Evolutionary conservation across 1,139 yeast genomes (phyloP).

Genomic region (Kodamaea alishanica): DNA sequence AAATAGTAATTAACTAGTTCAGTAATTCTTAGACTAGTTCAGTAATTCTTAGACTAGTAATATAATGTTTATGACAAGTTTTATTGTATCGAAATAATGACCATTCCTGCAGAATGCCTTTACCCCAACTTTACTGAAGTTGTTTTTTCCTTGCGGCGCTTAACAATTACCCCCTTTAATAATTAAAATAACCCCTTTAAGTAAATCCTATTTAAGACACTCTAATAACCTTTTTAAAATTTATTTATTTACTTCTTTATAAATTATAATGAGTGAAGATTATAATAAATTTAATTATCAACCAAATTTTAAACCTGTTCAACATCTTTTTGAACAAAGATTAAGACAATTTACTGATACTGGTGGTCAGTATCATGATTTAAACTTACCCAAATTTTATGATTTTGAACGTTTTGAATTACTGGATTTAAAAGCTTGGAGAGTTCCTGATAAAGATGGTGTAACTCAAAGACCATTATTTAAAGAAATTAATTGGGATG

Average conservation of each 20-base stretch:
- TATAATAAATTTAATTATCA: constrained; percentile 45
- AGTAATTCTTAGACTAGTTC: neutral
- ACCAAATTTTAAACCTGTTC: constrained; percentile 83
- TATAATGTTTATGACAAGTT: too few relatives aligned
- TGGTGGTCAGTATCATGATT: constrained; percentile 64
- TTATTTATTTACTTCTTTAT: neutral
- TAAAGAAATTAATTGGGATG: constrained; percentile 53
- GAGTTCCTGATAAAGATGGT: constrained; percentile 56
- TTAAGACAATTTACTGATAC: constrained; percentile 74
- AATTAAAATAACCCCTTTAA: neutral
- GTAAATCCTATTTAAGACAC: neutral
- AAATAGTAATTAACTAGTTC: constrained; percentile 4
- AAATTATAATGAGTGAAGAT: constrained; percentile 6
- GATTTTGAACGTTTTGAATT: constrained; percentile 54
- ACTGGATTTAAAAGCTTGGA: constrained; percentile 52
- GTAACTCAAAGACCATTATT: constrained; percentile 69
- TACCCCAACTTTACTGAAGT: neutral
- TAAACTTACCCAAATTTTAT: constrained; percentile 82
- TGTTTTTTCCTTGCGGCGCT: neutral
- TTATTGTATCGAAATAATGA: too few relatives aligned
- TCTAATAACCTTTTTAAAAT: constrained; percentile 2
- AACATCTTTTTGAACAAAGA: constrained; percentile 71
- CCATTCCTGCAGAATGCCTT: neutral
- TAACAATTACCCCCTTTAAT: neutral
- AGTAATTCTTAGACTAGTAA: neutral